Conservation (phyloP, 2,329 filamentous ascomycete species). For the Lecanicillium sp. region DNA sequence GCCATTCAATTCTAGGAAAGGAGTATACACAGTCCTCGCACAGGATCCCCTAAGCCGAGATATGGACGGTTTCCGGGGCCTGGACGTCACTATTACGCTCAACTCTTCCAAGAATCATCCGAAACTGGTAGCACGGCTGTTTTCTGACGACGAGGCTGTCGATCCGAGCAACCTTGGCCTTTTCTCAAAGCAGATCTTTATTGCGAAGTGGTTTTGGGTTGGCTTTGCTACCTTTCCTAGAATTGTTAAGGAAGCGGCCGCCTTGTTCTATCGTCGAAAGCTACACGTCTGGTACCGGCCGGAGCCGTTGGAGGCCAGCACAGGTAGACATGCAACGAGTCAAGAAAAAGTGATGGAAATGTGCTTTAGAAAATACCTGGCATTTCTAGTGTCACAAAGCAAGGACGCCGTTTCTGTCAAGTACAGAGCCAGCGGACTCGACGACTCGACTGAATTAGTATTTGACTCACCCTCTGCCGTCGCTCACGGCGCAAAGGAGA, state of each 20-base stretch:
- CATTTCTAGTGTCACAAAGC: slow-evolving; percentile 5
- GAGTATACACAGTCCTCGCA: slow-evolving; percentile 43
- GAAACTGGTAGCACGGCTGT: slow-evolving; percentile 55
- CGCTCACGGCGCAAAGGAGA: too few relatives aligned
- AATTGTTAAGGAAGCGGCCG: slow-evolving; percentile 52
- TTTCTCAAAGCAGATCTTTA: slow-evolving; percentile 35
- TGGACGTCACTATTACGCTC: slow-evolving; percentile 55
- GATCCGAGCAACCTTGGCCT: slow-evolving; percentile 40
- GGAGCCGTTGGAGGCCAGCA: slow-evolving; percentile 49
- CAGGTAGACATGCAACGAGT: slow-evolving; percentile 32
- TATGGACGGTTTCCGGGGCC: slow-evolving; percentile 28
- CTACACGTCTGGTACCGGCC: slow-evolving; percentile 60
- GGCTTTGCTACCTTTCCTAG: slow-evolving; percentile 58
- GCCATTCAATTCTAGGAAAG: slow-evolving; percentile 60
- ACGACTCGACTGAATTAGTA: too few relatives aligned
- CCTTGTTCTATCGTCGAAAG: slow-evolving; percentile 46
- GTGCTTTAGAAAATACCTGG: background rate
- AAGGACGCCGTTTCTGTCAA: background rate
- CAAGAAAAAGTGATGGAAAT: slow-evolving; percentile 9
- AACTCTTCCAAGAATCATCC: slow-evolving; percentile 50
- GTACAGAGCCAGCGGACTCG: background rate
- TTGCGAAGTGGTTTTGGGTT: slow-evolving; percentile 58
- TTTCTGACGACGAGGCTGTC: slow-evolving; percentile 41
- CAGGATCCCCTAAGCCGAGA: slow-evolving; percentile 34
- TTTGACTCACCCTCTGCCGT: too few relatives aligned